Conservation (phyloP, 2,329 filamentous ascomycete species). For the Xylaria sp. region DNA sequence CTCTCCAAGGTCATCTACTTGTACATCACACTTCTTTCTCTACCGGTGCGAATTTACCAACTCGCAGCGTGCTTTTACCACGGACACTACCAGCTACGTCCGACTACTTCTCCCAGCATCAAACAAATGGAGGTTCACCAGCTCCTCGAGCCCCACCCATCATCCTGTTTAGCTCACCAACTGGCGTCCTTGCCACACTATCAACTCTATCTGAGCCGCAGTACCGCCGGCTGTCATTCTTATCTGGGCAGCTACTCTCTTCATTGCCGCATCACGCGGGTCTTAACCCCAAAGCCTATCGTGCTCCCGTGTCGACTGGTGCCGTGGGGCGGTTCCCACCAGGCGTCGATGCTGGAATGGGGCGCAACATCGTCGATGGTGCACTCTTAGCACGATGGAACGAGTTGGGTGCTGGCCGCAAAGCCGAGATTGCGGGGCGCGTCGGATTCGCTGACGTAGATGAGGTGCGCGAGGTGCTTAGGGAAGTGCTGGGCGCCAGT, state of each 20-base stretch:
- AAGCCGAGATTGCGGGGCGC: constrained; percentile 77
- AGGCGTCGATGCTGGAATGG: constrained; percentile 67
- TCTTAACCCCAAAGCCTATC: constrained; percentile 84
- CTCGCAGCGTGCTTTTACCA: constrained; percentile 79
- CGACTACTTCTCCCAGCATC: constrained; percentile 44
- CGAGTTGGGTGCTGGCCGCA: constrained; percentile 76
- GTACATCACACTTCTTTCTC: constrained; percentile 90
- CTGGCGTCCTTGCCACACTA: constrained; percentile 80
- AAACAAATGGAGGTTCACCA: constrained; percentile 44
- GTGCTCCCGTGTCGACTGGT: constrained; percentile 63
- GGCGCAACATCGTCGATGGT: constrained; percentile 80
- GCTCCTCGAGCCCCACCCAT: constrained; percentile 52
- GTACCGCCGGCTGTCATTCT: constrained; percentile 84
- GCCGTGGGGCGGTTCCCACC: constrained; percentile 56
- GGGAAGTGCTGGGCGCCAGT: constrained; percentile 61
- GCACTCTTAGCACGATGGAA: constrained; percentile 78
- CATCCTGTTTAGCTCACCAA: constrained; percentile 77
- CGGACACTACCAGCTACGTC: constrained; percentile 63
- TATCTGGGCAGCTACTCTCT: constrained; percentile 82
- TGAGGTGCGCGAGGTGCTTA: constrained; percentile 71
- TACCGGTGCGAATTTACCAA: constrained; percentile 79
- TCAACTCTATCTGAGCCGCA: constrained; percentile 80
- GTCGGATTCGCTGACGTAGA: constrained; percentile 73
- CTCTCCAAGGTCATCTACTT: constrained; percentile 86
- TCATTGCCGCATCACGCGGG: constrained; percentile 80